Evolutionary conservation across 306 rosid genomes (phyloP).

Genomic region (Quercus mongolica): DNA sequence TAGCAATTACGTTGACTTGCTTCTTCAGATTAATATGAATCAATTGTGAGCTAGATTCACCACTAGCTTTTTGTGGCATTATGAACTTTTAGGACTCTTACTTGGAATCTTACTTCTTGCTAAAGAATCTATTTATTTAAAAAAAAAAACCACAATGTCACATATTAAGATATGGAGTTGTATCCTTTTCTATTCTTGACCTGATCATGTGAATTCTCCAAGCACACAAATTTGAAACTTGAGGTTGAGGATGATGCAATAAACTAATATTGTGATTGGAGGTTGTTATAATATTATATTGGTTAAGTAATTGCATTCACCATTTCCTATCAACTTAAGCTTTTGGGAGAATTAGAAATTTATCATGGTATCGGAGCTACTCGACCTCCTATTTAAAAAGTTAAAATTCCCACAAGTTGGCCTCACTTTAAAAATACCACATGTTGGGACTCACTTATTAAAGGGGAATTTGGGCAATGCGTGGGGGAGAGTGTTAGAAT

Average conservation of each 20-base stretch:
- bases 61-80: background rate
- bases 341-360: too few relatives aligned
- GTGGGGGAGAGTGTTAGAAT: too few relatives aligned
- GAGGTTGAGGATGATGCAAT: background rate
- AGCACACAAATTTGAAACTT: background rate
- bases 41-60: background rate
- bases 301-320: too few relatives aligned
- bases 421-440: too few relatives aligned
- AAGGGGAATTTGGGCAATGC: too few relatives aligned
- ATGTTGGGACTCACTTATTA: too few relatives aligned
- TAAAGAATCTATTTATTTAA: background rate
- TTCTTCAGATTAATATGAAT: background rate
- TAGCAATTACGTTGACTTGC: background rate
- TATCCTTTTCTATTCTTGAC: background rate
- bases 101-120: background rate
- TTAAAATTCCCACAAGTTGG: too few relatives aligned
- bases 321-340: too few relatives aligned
- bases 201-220: background rate
- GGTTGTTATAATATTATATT: too few relatives aligned
- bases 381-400: too few relatives aligned
- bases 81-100: background rate
- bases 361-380: too few relatives aligned
- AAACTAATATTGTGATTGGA: background rate
- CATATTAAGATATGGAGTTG: background rate
- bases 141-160: background rate